phyloP scores from a whole-genome alignment of 805 yeast genomes.

The Candida mattraensis region DNA sequence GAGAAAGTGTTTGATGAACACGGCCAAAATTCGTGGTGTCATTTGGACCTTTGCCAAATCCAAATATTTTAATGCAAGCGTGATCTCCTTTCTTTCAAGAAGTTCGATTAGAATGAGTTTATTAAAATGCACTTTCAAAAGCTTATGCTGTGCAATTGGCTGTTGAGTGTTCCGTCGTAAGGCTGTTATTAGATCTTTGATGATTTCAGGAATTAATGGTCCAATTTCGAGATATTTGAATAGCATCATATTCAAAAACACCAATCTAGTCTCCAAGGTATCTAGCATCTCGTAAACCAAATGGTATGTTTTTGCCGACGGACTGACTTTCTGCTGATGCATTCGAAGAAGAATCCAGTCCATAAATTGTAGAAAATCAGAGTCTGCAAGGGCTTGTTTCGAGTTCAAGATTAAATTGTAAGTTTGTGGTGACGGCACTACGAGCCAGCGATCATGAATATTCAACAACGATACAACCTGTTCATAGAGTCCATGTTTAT shows the following conservation, averaged over 20 bases:
- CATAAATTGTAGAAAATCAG: slow-evolving; percentile 2
- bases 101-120: neutral
- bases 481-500: neutral
- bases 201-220: neutral
- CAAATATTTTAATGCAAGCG: slow-evolving; percentile 4
- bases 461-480: slow-evolving; percentile 2
- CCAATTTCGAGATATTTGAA: slow-evolving; percentile 1
- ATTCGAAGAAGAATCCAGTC: slow-evolving; percentile 7
- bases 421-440: neutral
- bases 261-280: slow-evolving; percentile 2
- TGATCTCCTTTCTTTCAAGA: slow-evolving; percentile 2
- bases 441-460: slow-evolving; percentile 1
- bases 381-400: slow-evolving; percentile 3
- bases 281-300: slow-evolving; percentile 6
- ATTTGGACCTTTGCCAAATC: slow-evolving; percentile 1
- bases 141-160: neutral
- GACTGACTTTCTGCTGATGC: slow-evolving; percentile 4
- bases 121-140: slow-evolving; percentile 2
- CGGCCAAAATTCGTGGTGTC: slow-evolving; percentile 2
- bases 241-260: slow-evolving; percentile 11
- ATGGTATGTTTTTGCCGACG: slow-evolving; percentile 8
- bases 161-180: neutral
- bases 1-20: slow-evolving; percentile 2
- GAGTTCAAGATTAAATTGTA: slow-evolving; percentile 5
- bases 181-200: neutral